Percentiles rank a stretch among this genome's conserved stretches.
phyloP scores from a whole-genome alignment of 2,329 filamentous ascomycete species.

The Penicillium sp. region DNA sequence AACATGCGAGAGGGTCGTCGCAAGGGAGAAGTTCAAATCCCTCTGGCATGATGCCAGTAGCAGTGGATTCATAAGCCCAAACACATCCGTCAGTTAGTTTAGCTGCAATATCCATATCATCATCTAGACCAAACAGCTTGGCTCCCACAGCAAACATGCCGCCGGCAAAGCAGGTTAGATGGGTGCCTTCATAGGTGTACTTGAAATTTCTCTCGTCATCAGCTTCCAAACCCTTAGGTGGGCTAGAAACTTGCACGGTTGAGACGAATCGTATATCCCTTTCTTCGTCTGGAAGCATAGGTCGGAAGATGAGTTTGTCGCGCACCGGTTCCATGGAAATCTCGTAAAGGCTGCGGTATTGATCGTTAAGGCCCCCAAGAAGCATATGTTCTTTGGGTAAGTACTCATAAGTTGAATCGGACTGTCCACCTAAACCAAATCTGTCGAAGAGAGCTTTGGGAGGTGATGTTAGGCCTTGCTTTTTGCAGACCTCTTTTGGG shows the following conservation, averaged over 20 bases:
- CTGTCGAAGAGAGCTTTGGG: slow-evolving; percentile 29
- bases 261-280: slow-evolving; percentile 41
- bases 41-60: slow-evolving; percentile 61
- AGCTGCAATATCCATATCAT: slow-evolving; percentile 53
- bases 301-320: slow-evolving; percentile 42
- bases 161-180: slow-evolving; percentile 58
- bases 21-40: slow-evolving; percentile 53
- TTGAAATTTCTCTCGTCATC: slow-evolving; percentile 14
- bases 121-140: slow-evolving; percentile 52
- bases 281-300: slow-evolving; percentile 39
- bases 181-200: slow-evolving; percentile 53
- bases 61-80: slow-evolving; percentile 58
- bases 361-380: slow-evolving; percentile 40
- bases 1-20: slow-evolving; percentile 39
- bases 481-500: slow-evolving; percentile 29
- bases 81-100: slow-evolving; percentile 59
- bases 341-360: slow-evolving; percentile 44
- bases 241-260: slow-evolving; percentile 23
- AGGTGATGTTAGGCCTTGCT: slow-evolving; percentile 37
- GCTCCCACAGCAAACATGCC: slow-evolving; percentile 61
- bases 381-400: slow-evolving; percentile 48
- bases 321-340: slow-evolving; percentile 36
- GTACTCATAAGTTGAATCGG: slow-evolving; percentile 50
- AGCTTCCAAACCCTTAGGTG: slow-evolving; percentile 15
- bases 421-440: slow-evolving; percentile 43